Conservation (phyloP, 352 stramenopile genomes). For the Globisporangium splendens region DNA sequence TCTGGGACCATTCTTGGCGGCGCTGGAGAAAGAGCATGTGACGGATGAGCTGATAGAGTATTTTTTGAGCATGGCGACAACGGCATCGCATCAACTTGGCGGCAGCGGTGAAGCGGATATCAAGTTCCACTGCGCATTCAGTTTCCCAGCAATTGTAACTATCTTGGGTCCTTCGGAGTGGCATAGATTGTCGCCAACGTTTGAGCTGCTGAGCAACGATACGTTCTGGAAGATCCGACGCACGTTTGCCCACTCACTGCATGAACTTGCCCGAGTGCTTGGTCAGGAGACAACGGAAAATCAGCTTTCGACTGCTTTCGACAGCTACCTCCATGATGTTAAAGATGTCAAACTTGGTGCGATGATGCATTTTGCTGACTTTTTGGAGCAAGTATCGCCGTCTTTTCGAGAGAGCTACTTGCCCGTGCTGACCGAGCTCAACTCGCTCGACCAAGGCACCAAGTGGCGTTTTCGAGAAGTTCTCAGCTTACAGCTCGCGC, state of each 20-base stretch:
- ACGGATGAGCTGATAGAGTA: slow-evolving; percentile 74
- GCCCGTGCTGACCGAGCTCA: slow-evolving; percentile 64
- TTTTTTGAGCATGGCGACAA: slow-evolving; percentile 84
- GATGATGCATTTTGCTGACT: slow-evolving; percentile 85
- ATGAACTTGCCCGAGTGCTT: slow-evolving; percentile 84
- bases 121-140: slow-evolving; percentile 91
- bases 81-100: slow-evolving; percentile 47
- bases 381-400: slow-evolving; percentile 69
- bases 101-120: slow-evolving; percentile 84
- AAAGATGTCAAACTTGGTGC: slow-evolving; percentile 79
- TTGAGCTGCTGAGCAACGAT: slow-evolving; percentile 76
- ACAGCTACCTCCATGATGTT: slow-evolving; percentile 81
- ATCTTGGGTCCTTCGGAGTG: slow-evolving; percentile 71
- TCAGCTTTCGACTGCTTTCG: slow-evolving; percentile 78
- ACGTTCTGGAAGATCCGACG: slow-evolving; percentile 88
- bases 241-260: slow-evolving; percentile 91
- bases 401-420: slow-evolving; percentile 79
- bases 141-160: slow-evolving; percentile 86
- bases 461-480: slow-evolving; percentile 85
- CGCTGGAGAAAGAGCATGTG: slow-evolving; percentile 85
- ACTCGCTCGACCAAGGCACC: slow-evolving; percentile 61
- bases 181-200: slow-evolving; percentile 74
- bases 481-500: slow-evolving; percentile 66
- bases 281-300: slow-evolving; percentile 75
- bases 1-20: slow-evolving; percentile 64